Conservation (phyloP, 768 basidiomycete species). For the Agaricus blazei region DNA sequence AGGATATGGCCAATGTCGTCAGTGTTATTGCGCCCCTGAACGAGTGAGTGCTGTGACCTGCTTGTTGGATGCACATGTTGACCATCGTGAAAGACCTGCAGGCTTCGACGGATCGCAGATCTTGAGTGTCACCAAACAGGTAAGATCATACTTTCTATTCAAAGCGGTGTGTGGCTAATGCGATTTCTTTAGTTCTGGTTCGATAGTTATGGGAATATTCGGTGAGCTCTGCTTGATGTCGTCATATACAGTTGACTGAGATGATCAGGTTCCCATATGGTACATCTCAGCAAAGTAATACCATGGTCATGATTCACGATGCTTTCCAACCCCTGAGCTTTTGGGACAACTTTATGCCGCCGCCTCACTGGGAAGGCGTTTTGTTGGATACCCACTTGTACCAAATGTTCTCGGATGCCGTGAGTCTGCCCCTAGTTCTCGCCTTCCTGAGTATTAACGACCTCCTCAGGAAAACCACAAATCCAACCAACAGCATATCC, state of each 20-base stretch:
- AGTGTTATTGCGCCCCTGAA: slow-evolving; percentile 73
- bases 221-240: slow-evolving; percentile 31
- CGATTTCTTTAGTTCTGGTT: slow-evolving; percentile 49
- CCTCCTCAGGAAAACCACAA: slow-evolving; percentile 37
- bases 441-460: background rate
- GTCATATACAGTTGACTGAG: slow-evolving; percentile 9
- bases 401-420: slow-evolving; percentile 62
- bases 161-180: background rate
- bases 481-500: slow-evolving; percentile 52
- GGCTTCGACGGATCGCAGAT: slow-evolving; percentile 54
- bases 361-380: slow-evolving; percentile 55
- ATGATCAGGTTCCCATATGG: slow-evolving; percentile 29
- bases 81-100: slow-evolving; percentile 50
- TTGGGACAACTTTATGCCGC: slow-evolving; percentile 60
- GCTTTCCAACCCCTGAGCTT: slow-evolving; percentile 73
- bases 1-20: slow-evolving; percentile 47
- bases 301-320: slow-evolving; percentile 66
- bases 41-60: slow-evolving; percentile 45
- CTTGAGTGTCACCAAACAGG: slow-evolving; percentile 42
- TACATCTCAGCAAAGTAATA: slow-evolving; percentile 48
- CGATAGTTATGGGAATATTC: slow-evolving; percentile 71
- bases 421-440: slow-evolving; percentile 25
- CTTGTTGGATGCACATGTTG: background rate
- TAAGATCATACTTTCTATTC: slow-evolving; percentile 13
- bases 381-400: slow-evolving; percentile 80